Evolutionary conservation across 2,329 filamentous ascomycete genomes (phyloP), one percentile per base, ranked within the genome.

Genomic region (Xylaria sp.): DNA sequence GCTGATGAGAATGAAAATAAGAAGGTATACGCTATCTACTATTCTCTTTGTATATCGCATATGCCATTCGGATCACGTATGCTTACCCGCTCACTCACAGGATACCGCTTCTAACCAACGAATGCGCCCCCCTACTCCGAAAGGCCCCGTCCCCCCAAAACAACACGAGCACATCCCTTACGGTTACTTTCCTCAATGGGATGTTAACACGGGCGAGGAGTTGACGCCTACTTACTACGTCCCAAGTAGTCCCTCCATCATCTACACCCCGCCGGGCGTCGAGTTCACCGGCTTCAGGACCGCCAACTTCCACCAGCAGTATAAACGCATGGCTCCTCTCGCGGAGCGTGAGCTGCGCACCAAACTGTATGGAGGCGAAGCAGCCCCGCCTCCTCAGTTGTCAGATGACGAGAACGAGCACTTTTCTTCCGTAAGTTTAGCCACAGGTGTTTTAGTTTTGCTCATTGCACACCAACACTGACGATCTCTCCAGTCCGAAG

Each of bases 261-360:
- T 77, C 36, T 74, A 62, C 66, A 71, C 65, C 1, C 67, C 73
- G 6, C 74, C 74, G 6, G 78, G 74, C 3, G 40, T 77, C 11
- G 66, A 69, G 5, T 66, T 73, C 61, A 44, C 65, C 4, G 40
- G 68, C 15, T 63, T 54, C 15, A 59, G 53, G 5, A 67, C 65
- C 1, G 36, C 60, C 13, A 60, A 59, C 11, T 78, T 78, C 54
- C 69, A 74, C n/a, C 54, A 59, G 1, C 65, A 75, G 23, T 80
- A 77, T 51, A 69, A 70, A 15, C 77, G 75, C 56, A 81, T 81
- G 80, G 74, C 74, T 13, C 79, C 79, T 1, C 56, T 69, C 5
- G 71, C 71, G 1, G 76, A 70, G 15, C 67, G 72, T 36, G 67
- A 71, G 17, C 62, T 78, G 9, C 75, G 72, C 23, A 60, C 68